Evolutionary conservation across 371 early-diverging fungal genomes (phyloP).

Genomic region (Homolaphlyctis polyrhiza): DNA sequence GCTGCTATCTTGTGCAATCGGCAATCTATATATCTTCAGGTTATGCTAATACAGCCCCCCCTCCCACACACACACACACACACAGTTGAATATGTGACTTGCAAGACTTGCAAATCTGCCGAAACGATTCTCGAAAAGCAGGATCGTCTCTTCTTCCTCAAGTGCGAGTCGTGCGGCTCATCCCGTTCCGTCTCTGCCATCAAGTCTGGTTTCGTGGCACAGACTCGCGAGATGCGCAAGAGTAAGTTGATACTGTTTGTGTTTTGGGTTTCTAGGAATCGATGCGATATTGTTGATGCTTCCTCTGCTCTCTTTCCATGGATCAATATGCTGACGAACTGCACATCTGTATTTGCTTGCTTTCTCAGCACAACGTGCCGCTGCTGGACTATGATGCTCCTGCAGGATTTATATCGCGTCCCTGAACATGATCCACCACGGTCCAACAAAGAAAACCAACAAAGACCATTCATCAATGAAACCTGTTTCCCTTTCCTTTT

Average conservation of each 20-base stretch:
- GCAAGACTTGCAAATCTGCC: slow-evolving; percentile 98
- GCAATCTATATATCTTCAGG: slow-evolving; percentile 1
- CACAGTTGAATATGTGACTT: slow-evolving; percentile 95
- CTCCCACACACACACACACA: too few relatives aligned
- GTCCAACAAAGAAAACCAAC: too few relatives aligned
- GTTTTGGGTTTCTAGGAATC: too few relatives aligned
- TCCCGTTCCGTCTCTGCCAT: slow-evolving; percentile 96
- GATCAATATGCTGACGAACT: too few relatives aligned
- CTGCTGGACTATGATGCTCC: slow-evolving; percentile 2
- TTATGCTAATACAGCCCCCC: too few relatives aligned
- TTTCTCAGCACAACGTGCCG: slow-evolving; percentile 4
- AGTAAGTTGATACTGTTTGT: too few relatives aligned
- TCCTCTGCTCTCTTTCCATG: background rate
- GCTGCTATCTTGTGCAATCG: background rate
- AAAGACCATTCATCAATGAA: too few relatives aligned
- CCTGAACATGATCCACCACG: too few relatives aligned
- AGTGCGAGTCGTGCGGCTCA: slow-evolving; percentile 98
- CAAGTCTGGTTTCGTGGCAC: slow-evolving; percentile 97
- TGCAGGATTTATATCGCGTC: too few relatives aligned
- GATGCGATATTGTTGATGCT: background rate
- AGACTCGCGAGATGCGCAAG: slow-evolving; percentile 38
- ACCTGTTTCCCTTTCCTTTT: too few relatives aligned
- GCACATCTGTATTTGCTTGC: too few relatives aligned
- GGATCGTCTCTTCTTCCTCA: slow-evolving; percentile 95
- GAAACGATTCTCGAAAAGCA: slow-evolving; percentile 97